phyloP scores from a whole-genome alignment of 768 basidiomycete species.

The Boletus eberwhitei region DNA sequence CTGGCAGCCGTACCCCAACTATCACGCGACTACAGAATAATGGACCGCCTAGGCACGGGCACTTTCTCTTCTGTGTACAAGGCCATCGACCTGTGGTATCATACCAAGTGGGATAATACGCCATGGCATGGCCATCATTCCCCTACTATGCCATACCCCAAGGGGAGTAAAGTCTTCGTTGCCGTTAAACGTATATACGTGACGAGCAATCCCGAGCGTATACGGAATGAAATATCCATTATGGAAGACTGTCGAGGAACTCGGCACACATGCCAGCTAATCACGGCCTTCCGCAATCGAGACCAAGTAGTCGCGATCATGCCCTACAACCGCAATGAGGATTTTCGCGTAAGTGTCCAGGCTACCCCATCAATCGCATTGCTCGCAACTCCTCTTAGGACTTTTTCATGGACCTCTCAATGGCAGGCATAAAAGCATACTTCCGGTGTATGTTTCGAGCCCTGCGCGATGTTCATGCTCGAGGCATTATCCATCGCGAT shows the following conservation, averaged over 20 bases:
- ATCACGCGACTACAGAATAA: constrained; percentile 62
- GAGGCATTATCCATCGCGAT: constrained; percentile 91
- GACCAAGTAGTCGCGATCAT: constrained; percentile 95
- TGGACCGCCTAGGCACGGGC: constrained; percentile 93
- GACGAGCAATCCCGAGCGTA: constrained; percentile 89
- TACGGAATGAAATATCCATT: constrained; percentile 89
- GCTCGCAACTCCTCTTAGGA: constrained; percentile 44
- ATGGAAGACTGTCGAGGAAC: constrained; percentile 83
- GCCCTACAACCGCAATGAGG: constrained; percentile 89
- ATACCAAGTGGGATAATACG: constrained; percentile 72
- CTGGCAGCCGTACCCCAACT: constrained; percentile 65
- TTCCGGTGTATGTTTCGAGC: constrained; percentile 90
- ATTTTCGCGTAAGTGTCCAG: constrained; percentile 76
- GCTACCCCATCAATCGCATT: neutral
- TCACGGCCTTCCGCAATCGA: constrained; percentile 85
- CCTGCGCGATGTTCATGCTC: constrained; percentile 80
- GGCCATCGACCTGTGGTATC: constrained; percentile 76
- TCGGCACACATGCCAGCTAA: constrained; percentile 86
- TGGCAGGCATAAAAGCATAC: constrained; percentile 78
- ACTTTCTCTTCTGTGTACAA: constrained; percentile 99
- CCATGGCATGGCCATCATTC: constrained; percentile 72
- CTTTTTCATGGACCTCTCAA: constrained; percentile 72
- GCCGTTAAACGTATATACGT: constrained; percentile 97
- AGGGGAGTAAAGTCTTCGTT: constrained; percentile 65
- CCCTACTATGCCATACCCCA: constrained; percentile 39